Evolutionary conservation across 225 moss, liverwort and hornwort species (phyloP).

Genomic region (Lunularia cruciata): DNA sequence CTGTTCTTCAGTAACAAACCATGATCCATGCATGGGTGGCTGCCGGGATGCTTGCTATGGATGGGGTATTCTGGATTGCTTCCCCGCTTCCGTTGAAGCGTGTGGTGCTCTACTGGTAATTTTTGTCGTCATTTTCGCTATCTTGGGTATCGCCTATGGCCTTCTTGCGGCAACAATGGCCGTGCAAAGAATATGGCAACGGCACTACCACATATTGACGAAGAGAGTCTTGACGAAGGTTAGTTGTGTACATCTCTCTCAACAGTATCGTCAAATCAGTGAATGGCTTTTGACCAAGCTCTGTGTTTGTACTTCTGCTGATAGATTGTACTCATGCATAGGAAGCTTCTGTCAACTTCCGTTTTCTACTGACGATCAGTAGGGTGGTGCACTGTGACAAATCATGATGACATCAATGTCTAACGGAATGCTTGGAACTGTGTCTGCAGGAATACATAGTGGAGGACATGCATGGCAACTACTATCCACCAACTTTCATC

Average conservation of each 20-base stretch:
- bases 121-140: constrained; percentile 43
- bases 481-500: constrained; percentile 24
- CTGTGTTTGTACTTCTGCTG: neutral
- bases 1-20: constrained; percentile 41
- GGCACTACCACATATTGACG: constrained; percentile 70
- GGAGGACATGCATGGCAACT: constrained; percentile 61
- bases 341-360: neutral
- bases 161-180: constrained; percentile 56
- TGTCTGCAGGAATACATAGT: constrained; percentile 68
- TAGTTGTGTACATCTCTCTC: constrained; percentile 3
- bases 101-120: constrained; percentile 43
- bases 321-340: neutral
- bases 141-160: constrained; percentile 44
- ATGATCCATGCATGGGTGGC: constrained; percentile 41
- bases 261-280: neutral
- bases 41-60: constrained; percentile 44
- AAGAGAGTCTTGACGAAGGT: constrained; percentile 70
- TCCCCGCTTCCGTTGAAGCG: constrained; percentile 46
- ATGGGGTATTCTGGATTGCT: constrained; percentile 42
- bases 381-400: neutral
- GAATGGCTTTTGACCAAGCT: too few species aligned
- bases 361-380: neutral
- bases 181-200: constrained; percentile 80
- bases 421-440: neutral
- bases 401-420: neutral